These are phyloP conservation scores for Allodekkera sacchari DNA, from an alignment of 805 yeast genomes.

Conservation along the genomic window DNA sequence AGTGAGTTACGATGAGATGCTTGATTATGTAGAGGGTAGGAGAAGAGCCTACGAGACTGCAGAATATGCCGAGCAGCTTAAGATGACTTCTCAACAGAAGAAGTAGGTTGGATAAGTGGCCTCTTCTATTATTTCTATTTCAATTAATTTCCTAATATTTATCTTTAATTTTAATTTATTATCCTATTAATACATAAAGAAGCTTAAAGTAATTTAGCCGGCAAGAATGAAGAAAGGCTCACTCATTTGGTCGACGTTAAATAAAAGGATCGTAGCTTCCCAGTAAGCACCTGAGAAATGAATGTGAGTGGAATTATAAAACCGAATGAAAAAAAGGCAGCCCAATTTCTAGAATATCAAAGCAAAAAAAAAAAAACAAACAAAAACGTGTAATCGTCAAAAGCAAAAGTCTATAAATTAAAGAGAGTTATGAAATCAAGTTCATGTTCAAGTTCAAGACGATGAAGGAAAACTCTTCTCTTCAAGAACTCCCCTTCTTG, in stretches of 20 bases:
- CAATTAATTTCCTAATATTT: not conserved
- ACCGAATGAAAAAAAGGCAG: too few relatives aligned
- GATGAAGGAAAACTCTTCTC: not conserved
- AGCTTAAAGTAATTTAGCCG: too few relatives aligned
- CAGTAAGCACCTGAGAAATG: too few relatives aligned
- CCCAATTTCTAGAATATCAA: too few relatives aligned
- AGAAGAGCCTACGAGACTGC: constrained; percentile 85
- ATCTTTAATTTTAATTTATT: too few relatives aligned
- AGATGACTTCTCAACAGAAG: constrained; percentile 19
- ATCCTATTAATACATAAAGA: too few relatives aligned
- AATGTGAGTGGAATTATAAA: too few relatives aligned
- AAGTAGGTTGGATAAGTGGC: constrained; percentile 4
- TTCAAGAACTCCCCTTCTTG: constrained; percentile 6
- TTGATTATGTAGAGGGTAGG: constrained; percentile 82
- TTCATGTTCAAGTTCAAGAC: constrained; percentile 1
- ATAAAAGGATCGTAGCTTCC: too few relatives aligned
- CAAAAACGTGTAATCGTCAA: constrained; percentile 1
- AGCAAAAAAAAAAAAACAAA: not conserved
- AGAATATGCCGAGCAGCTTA: constrained; percentile 43
- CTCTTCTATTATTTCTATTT: not conserved
- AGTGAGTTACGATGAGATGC: constrained; percentile 84
- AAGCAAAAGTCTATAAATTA: constrained; percentile 1
- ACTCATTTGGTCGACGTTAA: too few relatives aligned
- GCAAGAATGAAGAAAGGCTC: too few relatives aligned
- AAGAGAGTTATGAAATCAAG: constrained; percentile 1